Base-by-base conservation (phyloP, 768 basidiomycete species). In the Tephrocybe sp. region DNA sequence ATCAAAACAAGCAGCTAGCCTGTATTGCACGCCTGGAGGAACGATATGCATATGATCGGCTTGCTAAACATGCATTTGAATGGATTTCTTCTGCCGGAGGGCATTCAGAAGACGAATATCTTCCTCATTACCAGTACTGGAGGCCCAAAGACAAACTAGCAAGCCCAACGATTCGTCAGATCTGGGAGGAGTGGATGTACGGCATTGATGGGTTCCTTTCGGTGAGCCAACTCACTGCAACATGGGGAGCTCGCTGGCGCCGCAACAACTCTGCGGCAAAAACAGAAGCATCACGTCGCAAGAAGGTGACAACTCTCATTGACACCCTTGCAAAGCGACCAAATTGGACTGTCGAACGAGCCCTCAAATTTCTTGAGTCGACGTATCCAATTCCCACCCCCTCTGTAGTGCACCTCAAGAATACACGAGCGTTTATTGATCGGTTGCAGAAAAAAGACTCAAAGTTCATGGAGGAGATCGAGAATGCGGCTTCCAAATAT, bases 61-160 rank as follows among this genome's bases (percentile, higher is more conserved):
- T 49, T 23, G 2, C 6, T 30, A 13, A 49, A 52, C 56, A 61
- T 47, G 53, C 36, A 12, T 64, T 65, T 43, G n/a, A 61, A 22
- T 67, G 67, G 64, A 52, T 53, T 3, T 16, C 31, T 8, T 44
- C 55, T 11, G 23, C 48, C 6, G 41, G 61, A 25, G 54, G 54
- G 37, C 47, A 36, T 4, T 31, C 36, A 19, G 43, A 49, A 5
- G 54, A 58, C 21, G 58, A 65, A 16, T 67, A 57, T 55, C 58
- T 68, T 3, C 66, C 67, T 0, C 22, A 49, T 22, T 69, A 68
- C 29, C 15, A 29, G 3, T 62, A 57, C 27, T 54, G 48, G 47
- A 38, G 15, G 31, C 52, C 52, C 9, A 30, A 29, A 18, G 25
- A 30, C 23, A n/a, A n/a, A n/a, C 15, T 40, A n/a, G 39, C 47